phyloP scores from a whole-genome alignment of 805 yeast species.

The Pichia deserticola region DNA sequence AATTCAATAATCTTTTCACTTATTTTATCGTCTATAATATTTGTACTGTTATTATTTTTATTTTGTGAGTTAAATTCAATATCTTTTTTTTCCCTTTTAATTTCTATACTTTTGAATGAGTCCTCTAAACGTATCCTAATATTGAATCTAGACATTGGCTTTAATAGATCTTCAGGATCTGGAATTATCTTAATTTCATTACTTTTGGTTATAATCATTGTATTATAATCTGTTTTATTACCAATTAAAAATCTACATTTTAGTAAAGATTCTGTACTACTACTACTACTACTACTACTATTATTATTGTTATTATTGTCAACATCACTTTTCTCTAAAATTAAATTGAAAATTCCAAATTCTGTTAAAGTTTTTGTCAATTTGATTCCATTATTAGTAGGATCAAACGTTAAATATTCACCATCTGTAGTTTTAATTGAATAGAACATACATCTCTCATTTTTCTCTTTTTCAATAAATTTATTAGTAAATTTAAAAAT shows the following conservation, averaged over 20 bases:
- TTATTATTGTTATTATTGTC: too few relatives aligned
- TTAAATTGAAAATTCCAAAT: conserved; percentile 22
- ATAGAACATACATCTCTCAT: background rate
- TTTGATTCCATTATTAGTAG: conserved; percentile 10
- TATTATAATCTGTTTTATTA: conserved; percentile 9
- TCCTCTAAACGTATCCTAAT: conserved; percentile 24
- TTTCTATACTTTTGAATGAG: conserved; percentile 14
- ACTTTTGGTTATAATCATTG: conserved; percentile 15
- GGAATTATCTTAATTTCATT: conserved; percentile 20
- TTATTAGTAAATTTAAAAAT: conserved; percentile 6
- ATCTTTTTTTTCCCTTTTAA: conserved; percentile 3
- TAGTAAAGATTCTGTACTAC: background rate
- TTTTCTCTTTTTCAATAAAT: background rate
- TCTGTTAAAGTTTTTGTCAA: conserved; percentile 24
- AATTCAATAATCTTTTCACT: conserved; percentile 18
- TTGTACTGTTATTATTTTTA: background rate
- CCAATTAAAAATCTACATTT: conserved; percentile 15
- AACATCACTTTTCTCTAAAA: conserved; percentile 1
- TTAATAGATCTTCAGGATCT: conserved; percentile 24
- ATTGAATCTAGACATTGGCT: conserved; percentile 17
- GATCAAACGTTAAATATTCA: conserved; percentile 19
- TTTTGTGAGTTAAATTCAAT: conserved; percentile 12
- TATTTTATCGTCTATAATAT: conserved; percentile 2
- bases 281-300: too few relatives aligned
- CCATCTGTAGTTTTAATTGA: conserved; percentile 22